A percentile compares a stretch with the other conserved stretches of the same genome.
Conservation (phyloP, 345 rosid species). For the Salix exigua region DNA sequence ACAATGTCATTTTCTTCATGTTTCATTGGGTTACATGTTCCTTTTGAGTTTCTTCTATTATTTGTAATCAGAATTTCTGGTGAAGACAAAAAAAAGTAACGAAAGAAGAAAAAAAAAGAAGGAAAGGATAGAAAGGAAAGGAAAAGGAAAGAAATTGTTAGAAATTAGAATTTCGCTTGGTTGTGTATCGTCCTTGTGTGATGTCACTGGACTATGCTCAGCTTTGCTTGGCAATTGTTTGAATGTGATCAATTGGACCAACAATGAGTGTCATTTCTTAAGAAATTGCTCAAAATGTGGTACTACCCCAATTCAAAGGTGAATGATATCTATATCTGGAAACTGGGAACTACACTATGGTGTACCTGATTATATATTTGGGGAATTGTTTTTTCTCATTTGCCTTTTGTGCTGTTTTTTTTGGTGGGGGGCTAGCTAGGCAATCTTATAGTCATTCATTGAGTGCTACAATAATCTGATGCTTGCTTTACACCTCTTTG, state of each 20-base stretch:
- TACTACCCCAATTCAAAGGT: neutral
- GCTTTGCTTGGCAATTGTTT: neutral
- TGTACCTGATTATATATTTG: neutral
- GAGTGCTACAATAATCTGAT: conserved; percentile 8
- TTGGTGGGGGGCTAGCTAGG: too few relatives aligned
- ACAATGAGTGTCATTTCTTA: neutral
- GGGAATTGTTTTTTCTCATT: neutral
- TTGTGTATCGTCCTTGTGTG: neutral
- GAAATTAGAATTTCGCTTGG: neutral
- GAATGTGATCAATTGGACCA: neutral
- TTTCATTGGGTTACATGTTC: neutral
- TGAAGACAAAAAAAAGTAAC: neutral
- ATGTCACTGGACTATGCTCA: neutral
- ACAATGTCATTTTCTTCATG: neutral
- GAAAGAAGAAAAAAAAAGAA: neutral
- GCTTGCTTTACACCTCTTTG: conserved; percentile 10
- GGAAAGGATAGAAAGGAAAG: neutral
- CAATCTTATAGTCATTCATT: neutral
- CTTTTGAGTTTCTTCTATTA: neutral
- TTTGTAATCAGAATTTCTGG: neutral
- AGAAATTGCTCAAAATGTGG: neutral
- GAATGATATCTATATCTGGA: neutral
- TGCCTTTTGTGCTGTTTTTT: neutral
- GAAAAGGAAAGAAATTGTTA: neutral
- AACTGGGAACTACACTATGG: neutral